phyloP scores from a whole-genome alignment of 441 rosid species.

The Adansonia grandidieri region DNA sequence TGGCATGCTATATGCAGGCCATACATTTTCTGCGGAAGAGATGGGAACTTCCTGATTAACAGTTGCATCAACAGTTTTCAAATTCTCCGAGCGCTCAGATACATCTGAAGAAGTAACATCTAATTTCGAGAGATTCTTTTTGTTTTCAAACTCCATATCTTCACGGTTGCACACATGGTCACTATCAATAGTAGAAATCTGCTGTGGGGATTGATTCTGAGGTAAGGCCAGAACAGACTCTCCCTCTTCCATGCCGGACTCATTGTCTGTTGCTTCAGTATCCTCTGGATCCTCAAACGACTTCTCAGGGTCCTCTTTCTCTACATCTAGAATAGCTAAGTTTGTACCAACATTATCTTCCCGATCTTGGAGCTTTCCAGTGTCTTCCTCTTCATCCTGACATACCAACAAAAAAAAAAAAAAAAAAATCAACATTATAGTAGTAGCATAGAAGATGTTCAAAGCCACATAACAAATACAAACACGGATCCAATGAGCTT shows the following conservation, averaged over 20 bases:
- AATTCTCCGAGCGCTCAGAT: conserved; percentile 40
- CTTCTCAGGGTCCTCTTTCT: conserved; percentile 29
- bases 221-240: conserved; percentile 54
- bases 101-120: conserved; percentile 44
- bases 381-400: conserved; percentile 39
- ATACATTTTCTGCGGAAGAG: conserved; percentile 58
- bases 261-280: conserved; percentile 34
- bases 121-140: conserved; percentile 44
- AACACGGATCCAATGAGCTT: not conserved
- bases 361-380: conserved; percentile 32
- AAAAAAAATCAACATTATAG: not conserved
- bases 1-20: conserved; percentile 60
- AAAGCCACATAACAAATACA: conserved; percentile 19
- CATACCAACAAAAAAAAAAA: not conserved
- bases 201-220: conserved; percentile 49
- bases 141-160: conserved; percentile 45
- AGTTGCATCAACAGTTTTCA: conserved; percentile 47
- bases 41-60: conserved; percentile 47
- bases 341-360: conserved; percentile 33
- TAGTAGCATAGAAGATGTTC: conserved; percentile 9
- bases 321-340: conserved; percentile 33
- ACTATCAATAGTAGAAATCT: conserved; percentile 44
- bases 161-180: conserved; percentile 37
- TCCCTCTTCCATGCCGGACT: conserved; percentile 42
- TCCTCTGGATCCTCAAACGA: conserved; percentile 37